Percentiles rank a stretch among this genome's conserved stretches.
Evolutionary conservation across 108 stramenopile genomes (phyloP).

Genomic region (Cafeteria roenbergensis): DNA sequence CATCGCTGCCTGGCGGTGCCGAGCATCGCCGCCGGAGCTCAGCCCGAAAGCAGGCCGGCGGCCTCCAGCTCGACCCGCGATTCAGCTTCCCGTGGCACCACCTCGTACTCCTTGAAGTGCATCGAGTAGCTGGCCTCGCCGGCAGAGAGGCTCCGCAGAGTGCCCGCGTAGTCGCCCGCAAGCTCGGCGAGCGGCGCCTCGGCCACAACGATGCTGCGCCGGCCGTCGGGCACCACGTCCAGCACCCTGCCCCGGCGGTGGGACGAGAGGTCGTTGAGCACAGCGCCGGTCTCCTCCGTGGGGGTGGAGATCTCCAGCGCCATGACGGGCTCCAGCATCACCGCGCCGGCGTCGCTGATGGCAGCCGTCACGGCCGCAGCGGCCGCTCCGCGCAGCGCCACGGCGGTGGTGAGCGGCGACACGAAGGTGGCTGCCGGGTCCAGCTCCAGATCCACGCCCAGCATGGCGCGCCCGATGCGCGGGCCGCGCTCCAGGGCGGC

Average conservation of each 20-base stretch:
- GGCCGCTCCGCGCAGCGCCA: slow-evolving; percentile 81
- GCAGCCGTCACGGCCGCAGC: slow-evolving; percentile 9
- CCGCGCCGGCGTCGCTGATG: slow-evolving; percentile 1
- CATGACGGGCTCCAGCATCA: slow-evolving; percentile 68
- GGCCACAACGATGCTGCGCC: not conserved
- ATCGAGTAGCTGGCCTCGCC: slow-evolving; percentile 16
- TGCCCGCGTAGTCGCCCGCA: slow-evolving; percentile 15
- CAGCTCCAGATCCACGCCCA: slow-evolving; percentile 13
- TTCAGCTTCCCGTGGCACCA: not conserved
- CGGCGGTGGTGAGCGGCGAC: slow-evolving; percentile 70
- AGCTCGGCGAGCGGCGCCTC: slow-evolving; percentile 7
- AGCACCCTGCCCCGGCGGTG: slow-evolving; percentile 11
- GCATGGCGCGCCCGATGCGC: slow-evolving; percentile 8
- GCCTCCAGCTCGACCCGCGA: too few relatives aligned
- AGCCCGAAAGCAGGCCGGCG: too few relatives aligned
- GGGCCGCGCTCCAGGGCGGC: slow-evolving; percentile 13
- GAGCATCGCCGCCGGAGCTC: too few relatives aligned
- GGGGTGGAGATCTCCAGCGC: slow-evolving; percentile 57
- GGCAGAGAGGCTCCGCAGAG: slow-evolving; percentile 17
- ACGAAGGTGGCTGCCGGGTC: slow-evolving; percentile 72
- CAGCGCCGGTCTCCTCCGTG: slow-evolving; percentile 55
- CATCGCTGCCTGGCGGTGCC: too few relatives aligned
- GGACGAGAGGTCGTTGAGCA: slow-evolving; percentile 56
- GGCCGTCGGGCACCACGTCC: not conserved
- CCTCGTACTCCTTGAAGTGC: not conserved